Base-by-base conservation (phyloP, 192 early-diverging fungal species). In the Gryganskiella cystojenkinii region DNA sequence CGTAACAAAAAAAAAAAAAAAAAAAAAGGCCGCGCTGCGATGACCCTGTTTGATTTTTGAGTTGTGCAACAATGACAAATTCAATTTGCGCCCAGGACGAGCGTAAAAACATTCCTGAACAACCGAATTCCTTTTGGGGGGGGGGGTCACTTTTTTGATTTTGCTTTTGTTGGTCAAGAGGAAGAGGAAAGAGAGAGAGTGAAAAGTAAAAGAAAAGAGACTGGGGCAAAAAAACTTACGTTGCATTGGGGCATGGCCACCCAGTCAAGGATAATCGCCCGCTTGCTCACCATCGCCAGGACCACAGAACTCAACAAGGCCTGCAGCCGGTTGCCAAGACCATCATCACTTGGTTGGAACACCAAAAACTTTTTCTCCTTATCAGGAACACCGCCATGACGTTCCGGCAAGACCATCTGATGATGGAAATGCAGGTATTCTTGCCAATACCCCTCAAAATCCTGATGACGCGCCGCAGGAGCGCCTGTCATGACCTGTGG, bases 341-440 rank as follows among this genome's bases (percentile, higher is more conserved):
- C 74, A 59, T 78, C 74, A 44, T 78, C 74, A 30, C 66, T 69
- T 14, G 74, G 74, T 43, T 78, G 74, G 47, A 64, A 78, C 19
- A 78, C 50, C 60, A 78, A 30, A 54, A 64, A 64, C 1, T 60
- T 59, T 40, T 78, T 78, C 14, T 69, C 20, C 20, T 33, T 46
- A 19, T 69, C 35, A 20, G 74, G 54, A 9, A 64, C 24, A 14
- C 73, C 73, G 3, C 73, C 74, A 1, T 52, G 45, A 11, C 42
- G 9, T 40, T 78, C 74, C 9, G 74, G 74, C 4, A 47, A 1
- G 24, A 78, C 67, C 67, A 69, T 78, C 15, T 44, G 24, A 17
- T n/a, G 35, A 30, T 78, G 74, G 25, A 78, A 78, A 20, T 78
- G 19, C 17, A 78, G 49, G 19, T 78, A 78, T 30, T 78, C 74